These are phyloP conservation scores for Limnomonas spitsbergensis DNA, from an alignment of 139 green algal species.

Conservation along the genomic window DNA sequence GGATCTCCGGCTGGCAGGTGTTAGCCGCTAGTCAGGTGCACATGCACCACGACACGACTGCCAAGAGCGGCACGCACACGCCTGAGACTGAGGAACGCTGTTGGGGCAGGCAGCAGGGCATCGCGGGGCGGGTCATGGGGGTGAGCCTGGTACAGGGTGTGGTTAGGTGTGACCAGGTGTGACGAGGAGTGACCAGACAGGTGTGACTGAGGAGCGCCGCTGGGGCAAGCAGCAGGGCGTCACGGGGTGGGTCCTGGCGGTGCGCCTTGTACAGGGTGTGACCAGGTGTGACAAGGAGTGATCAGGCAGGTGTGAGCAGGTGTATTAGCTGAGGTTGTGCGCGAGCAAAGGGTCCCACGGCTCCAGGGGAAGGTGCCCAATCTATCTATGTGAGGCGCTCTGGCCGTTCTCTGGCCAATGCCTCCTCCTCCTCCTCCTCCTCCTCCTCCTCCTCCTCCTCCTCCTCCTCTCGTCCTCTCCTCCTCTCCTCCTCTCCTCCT, in stretches of 20 bases:
- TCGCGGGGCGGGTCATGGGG: conserved; percentile 8
- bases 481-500: no score
- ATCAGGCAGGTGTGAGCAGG: conserved; percentile 22
- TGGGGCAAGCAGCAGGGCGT: conserved; percentile 33
- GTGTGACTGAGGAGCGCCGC: conserved; percentile 24
- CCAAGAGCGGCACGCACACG: conserved; percentile 26
- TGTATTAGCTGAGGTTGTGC: conserved; percentile 27
- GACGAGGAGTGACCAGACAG: conserved; percentile 22
- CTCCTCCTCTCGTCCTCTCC: no score
- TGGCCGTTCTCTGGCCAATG: no score
- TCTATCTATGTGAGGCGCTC: no score
- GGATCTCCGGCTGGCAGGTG: conserved; percentile 17
- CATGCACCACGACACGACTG: not conserved
- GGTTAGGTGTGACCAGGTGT: not conserved
- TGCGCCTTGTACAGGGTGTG: no score
- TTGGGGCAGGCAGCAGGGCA: conserved; percentile 30
- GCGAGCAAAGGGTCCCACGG: no score
- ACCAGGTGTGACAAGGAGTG: conserved; percentile 6
- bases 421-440: no score
- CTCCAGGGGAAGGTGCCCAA: no score
- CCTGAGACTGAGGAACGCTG: conserved; percentile 27
- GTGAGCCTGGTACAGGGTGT: no score
- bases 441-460: no score
- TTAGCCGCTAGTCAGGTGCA: not conserved
- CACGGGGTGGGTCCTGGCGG: not conserved